Percentiles rank a stretch among this genome's conserved stretches.
Conservation (phyloP, 345 rosid genomes). For the Gossypium rotundifolium region DNA sequence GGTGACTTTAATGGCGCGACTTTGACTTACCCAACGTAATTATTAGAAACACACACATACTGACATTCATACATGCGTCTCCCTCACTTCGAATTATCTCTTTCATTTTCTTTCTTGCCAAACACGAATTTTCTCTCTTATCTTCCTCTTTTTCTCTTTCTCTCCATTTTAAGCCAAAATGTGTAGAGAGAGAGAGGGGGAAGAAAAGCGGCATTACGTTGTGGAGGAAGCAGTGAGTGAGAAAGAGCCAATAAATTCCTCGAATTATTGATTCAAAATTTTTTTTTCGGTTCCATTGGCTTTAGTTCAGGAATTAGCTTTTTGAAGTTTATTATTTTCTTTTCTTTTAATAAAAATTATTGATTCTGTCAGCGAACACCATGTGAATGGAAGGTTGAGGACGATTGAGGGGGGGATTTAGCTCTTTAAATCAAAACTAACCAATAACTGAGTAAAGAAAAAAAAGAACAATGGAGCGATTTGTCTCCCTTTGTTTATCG, state of each 20-base stretch:
- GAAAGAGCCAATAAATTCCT: not conserved
- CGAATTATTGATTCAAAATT: not conserved
- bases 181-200: no score
- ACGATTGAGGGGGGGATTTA: conserved; percentile 1
- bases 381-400: not conserved
- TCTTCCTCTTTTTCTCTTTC: not conserved
- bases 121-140: no score
- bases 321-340: not conserved
- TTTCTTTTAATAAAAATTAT: not conserved
- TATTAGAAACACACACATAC: not conserved
- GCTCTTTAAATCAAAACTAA: not conserved
- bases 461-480: conserved; percentile 19
- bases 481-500: conserved; percentile 35
- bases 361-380: not conserved
- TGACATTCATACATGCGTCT: no score
- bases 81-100: not conserved
- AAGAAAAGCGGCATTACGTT: not conserved
- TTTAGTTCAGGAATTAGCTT: not conserved
- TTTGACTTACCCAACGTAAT: not conserved
- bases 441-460: not conserved
- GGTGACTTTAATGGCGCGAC: not conserved
- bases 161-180: not conserved
- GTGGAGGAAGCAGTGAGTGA: not conserved
- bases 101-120: not conserved
- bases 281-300: not conserved